Evolutionary conservation across 768 basidiomycete genomes (phyloP).

Genomic region (Rubroboletus satanas): DNA sequence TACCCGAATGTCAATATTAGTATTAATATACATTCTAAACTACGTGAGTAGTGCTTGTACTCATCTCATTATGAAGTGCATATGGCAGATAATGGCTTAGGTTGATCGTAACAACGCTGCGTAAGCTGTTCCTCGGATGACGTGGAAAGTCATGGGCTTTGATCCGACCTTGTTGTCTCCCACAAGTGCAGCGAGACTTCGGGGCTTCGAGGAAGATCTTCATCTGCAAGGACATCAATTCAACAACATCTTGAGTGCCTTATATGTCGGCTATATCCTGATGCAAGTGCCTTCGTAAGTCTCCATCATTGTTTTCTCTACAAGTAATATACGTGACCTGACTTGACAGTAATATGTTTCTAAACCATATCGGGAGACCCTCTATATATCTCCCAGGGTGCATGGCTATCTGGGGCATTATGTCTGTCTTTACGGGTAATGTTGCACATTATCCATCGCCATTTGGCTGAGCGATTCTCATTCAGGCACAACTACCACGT

Average conservation of each 20-base stretch:
- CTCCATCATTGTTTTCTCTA: not conserved
- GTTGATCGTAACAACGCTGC: constrained; percentile 71
- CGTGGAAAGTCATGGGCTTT: not conserved
- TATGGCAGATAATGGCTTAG: constrained; percentile 25
- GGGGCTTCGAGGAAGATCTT: constrained; percentile 69
- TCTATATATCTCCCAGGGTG: constrained; percentile 63
- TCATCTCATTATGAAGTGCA: not conserved
- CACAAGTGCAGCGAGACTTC: constrained; percentile 63
- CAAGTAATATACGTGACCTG: not conserved
- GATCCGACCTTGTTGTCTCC: not conserved
- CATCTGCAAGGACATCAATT: constrained; percentile 59
- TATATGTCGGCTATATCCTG: constrained; percentile 70
- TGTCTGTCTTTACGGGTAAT: constrained; percentile 52
- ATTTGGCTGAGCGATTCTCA: not conserved
- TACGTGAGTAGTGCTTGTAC: constrained; percentile 23
- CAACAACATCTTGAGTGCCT: constrained; percentile 60
- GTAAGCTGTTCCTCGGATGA: constrained; percentile 34
- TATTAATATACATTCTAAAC: constrained; percentile 36
- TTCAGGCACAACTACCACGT: constrained; percentile 42
- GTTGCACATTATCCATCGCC: not conserved
- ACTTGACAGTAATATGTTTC: constrained; percentile 60
- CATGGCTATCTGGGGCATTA: constrained; percentile 69
- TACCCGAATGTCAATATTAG: constrained; percentile 33
- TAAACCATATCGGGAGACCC: constrained; percentile 64
- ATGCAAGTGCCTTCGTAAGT: constrained; percentile 78